These are phyloP conservation scores for Nepenthes mirabilis DNA, from an alignment of 148 eudicot species.

Conservation along the genomic window DNA sequence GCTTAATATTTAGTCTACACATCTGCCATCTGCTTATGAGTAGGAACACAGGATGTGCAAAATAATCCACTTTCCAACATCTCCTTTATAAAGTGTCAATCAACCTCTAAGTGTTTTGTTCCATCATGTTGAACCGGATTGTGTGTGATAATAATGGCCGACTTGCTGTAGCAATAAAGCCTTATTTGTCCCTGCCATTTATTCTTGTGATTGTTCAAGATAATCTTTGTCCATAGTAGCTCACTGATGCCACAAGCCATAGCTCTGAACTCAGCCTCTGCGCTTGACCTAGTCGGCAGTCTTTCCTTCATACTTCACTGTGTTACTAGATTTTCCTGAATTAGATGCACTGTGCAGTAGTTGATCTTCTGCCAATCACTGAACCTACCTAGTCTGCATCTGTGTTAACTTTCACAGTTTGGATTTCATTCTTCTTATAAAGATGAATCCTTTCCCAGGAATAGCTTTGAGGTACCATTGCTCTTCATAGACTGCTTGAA, in stretches of 20 bases:
- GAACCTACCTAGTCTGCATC: neutral
- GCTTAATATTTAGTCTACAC: neutral
- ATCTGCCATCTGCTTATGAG: neutral
- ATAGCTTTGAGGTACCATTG: too few relatives aligned
- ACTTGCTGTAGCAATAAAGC: slow-evolving; percentile 1
- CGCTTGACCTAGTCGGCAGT: neutral
- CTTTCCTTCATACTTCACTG: neutral
- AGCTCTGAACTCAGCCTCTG: neutral
- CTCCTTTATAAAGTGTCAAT: slow-evolving; percentile 2
- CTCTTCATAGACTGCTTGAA: neutral
- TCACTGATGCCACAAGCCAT: neutral
- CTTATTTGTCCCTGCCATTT: neutral
- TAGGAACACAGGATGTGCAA: neutral
- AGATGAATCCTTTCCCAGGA: neutral
- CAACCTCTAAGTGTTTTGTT: neutral
- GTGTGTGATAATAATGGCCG: neutral
- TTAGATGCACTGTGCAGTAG: neutral
- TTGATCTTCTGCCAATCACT: neutral
- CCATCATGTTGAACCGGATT: neutral
- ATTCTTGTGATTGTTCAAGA: neutral
- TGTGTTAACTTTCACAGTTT: neutral
- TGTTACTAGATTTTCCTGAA: neutral
- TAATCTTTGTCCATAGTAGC: neutral
- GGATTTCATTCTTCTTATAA: neutral
- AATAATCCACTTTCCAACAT: neutral